Evolutionary conservation across 257 asterid species (phyloP).

Genomic region (Rubia yunnanensis): DNA sequence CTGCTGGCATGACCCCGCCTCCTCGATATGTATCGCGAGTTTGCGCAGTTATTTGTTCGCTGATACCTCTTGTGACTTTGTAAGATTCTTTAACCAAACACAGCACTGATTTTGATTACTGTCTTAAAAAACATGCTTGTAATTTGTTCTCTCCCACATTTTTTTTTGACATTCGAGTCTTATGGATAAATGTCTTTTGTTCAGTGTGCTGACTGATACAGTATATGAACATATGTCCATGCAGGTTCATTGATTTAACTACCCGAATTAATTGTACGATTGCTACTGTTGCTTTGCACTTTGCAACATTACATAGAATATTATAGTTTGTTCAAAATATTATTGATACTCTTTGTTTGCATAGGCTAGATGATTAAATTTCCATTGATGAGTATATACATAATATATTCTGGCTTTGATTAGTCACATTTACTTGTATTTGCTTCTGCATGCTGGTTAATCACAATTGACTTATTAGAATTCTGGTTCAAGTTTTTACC

Average conservation of each 20-base stretch:
- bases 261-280: not conserved
- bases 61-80: constrained; percentile 89
- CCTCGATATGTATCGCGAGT: constrained; percentile 86
- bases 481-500: constrained; percentile 1
- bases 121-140: too few species aligned
- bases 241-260: not conserved
- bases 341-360: not conserved
- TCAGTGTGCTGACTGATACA: not conserved
- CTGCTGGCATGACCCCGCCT: constrained; percentile 97
- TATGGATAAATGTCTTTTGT: not conserved
- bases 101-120: not conserved
- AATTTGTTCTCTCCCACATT: not conserved
- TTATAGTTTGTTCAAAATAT: not conserved
- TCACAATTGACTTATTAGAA: not conserved
- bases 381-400: not conserved
- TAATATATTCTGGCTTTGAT: not conserved
- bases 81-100: constrained; percentile 37
- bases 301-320: not conserved
- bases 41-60: constrained; percentile 68
- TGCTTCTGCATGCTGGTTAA: not conserved
- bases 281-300: not conserved
- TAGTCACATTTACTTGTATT: not conserved
- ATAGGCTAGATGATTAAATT: not conserved
- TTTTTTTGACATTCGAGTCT: not conserved
- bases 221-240: not conserved